phyloP scores from a whole-genome alignment of 2,329 filamentous ascomycete genomes.

The Stachybotrys chartarum region DNA sequence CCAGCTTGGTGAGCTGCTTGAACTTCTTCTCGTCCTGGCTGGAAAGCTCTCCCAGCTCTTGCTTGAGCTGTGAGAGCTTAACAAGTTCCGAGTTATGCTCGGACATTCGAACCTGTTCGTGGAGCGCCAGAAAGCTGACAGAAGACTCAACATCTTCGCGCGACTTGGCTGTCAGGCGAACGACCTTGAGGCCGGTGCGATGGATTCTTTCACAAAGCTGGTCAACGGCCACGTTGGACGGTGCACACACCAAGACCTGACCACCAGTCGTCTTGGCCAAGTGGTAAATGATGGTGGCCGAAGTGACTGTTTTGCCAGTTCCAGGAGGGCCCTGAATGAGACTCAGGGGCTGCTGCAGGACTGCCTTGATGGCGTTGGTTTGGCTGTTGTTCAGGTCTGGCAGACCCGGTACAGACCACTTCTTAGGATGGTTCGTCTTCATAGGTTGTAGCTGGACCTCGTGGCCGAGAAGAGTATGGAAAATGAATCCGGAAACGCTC shows the following conservation, averaged over 20 bases:
- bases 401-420: conserved; percentile 90
- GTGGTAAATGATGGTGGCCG: conserved; percentile 97
- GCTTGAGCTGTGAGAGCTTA: conserved; percentile 90
- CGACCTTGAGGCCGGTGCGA: conserved; percentile 88
- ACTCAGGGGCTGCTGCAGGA: conserved; percentile 86
- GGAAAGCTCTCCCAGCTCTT: conserved; percentile 81
- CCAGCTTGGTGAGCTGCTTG: conserved; percentile 88
- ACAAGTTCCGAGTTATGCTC: conserved; percentile 90
- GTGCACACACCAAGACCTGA: conserved; percentile 92
- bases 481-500: conserved; percentile 98
- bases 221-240: conserved; percentile 96
- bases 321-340: conserved; percentile 95
- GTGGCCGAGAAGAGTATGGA: conserved; percentile 91
- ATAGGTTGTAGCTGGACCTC: conserved; percentile 91
- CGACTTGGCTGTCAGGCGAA: conserved; percentile 97
- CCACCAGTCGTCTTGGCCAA: conserved; percentile 91
- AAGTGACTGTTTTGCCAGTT: conserved; percentile 97
- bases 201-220: conserved; percentile 97
- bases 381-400: conserved; percentile 94
- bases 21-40: conserved; percentile 98
- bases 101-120: conserved; percentile 96
- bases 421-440: conserved; percentile 93
- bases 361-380: conserved; percentile 92
- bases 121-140: conserved; percentile 88
- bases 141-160: conserved; percentile 98